Evolutionary conservation across 371 early-diverging fungal species (phyloP), one percentile per base, ranked within the genome.

Genomic region (Lichtheimia ramosa): DNA sequence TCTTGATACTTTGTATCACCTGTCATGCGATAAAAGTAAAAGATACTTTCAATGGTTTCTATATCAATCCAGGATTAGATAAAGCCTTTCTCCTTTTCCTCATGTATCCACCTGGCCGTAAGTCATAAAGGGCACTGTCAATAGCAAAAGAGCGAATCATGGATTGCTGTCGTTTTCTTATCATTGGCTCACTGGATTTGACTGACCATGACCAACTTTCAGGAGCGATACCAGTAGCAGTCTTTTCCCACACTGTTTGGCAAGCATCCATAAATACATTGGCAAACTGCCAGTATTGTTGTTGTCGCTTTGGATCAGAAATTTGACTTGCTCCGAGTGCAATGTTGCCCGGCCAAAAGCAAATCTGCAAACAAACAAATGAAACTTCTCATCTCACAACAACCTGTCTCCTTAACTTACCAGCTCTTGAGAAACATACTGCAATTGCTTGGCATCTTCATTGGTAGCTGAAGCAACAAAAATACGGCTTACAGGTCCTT

Each of bases 1-100:
- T 87, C 51, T 15, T 51, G 51, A 25, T 51, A 51, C n/a, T 23
- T 25, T 21, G 51, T 15, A 21, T 92, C 82, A 0, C 90, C 88
- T 20, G 94, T 92, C 21, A 90, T 63, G 5, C 92, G 81, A 61
- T 83, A 92, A 59, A 89, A 68, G 23, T 83, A 76, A 74, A 91
- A 92, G 12, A 94, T 65, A 24, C 51, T 51, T 51, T 51, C 51
- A 18, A 51, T 23, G 5, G 51, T 51, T 21, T 51, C 51, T 46
- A 34, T 34, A 34, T 34, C 34, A 34, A 34, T 8, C 10, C 34
- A 34, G 6, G 34, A 34, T 34, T 34, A 34, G 34, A 34, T 34
- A 34, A 8, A 10, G 5, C 34, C 2, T 10, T 10, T 34, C 10
- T 34, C 8, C 10, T 10, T 34, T 34, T 5, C 6, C 10, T 34